Evolutionary conservation across 441 rosid species (phyloP), one percentile per base, ranked within the genome.

Genomic region (Arabidopsis lyrata): DNA sequence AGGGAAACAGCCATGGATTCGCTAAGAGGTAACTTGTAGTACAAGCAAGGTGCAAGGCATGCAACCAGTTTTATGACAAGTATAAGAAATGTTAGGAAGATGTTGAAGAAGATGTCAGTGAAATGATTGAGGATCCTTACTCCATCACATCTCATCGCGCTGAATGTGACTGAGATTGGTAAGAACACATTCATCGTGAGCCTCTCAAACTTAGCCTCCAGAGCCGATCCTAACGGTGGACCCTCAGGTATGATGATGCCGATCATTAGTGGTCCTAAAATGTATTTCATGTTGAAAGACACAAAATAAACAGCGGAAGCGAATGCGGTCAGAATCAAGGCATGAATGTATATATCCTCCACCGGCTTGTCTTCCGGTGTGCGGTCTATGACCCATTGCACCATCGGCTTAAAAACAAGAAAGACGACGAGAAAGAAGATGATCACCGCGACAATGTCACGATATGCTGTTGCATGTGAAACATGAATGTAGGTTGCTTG

Each of bases 211-310:
- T 74, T 66, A 16, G 53, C 53, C 44, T 74, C 77, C 13, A 74
- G 18, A 10, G 72, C 59, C 0, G 72, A 66, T 5, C 72, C 72
- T 48, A 74, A 58, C 9, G 77, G 77, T 16, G 61, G 77, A 57
- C 77, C 77, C 1, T 66, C 77, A 3, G 77, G 72, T 56, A 74
- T 29, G 29, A 66, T 16, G 31, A 74, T 53, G 18, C 72, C 77
- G 9, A 65, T 13, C 44, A 34, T 8, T 18, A 74, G 58, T 6
- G 77, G 77, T 48, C 72, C 77, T 18, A 74, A 57, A 1, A 66
- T 54, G 34, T 65, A 65, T 29, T 74, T 66, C 60, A 65, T 45
- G 12, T 66, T 16, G 13, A 57, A 64, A 3, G 18, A 65, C 9
- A 20, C 1, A 1, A 70, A 31, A 47, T 34, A 73, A 36, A 18